phyloP scores from a whole-genome alignment of 768 basidiomycete species.

The Mycena maculata region DNA sequence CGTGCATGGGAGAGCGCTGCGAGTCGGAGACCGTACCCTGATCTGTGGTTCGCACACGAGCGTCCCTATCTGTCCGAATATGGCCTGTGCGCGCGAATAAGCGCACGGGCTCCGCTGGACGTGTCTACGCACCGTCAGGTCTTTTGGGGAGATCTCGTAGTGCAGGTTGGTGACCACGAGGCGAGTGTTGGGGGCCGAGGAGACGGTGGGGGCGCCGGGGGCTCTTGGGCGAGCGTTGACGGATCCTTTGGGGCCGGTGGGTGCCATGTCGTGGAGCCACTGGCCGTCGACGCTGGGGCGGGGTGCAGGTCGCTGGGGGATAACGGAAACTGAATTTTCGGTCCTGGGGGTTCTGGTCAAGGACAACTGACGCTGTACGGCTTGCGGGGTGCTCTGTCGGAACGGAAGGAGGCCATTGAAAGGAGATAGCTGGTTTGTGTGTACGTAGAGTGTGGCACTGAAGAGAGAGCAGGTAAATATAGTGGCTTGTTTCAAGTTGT shows the following conservation, averaged over 20 bases:
- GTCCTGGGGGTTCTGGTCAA: background rate
- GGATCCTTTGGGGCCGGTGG: conserved; percentile 49
- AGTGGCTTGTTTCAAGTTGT: too few species aligned
- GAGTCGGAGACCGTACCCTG: conserved; percentile 86
- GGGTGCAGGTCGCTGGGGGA: conserved; percentile 64
- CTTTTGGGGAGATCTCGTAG: conserved; percentile 91
- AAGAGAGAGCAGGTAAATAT: too few species aligned
- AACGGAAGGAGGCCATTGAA: conserved; percentile 28
- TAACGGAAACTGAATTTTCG: conserved; percentile 12
- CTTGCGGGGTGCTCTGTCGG: conserved; percentile 50
- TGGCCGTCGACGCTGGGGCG: conserved; percentile 67
- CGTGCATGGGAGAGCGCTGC: conserved; percentile 67
- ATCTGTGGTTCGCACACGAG: conserved; percentile 93
- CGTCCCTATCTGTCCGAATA: conserved; percentile 93
- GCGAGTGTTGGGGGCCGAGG: conserved; percentile 58
- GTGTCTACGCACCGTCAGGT: conserved; percentile 75
- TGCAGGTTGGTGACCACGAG: conserved; percentile 89
- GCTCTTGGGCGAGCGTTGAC: conserved; percentile 40
- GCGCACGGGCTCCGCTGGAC: background rate
- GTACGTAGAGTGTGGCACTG: too few species aligned
- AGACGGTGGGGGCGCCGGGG: conserved; percentile 30
- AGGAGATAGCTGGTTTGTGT: background rate
- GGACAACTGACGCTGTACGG: conserved; percentile 54
- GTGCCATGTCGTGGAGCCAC: conserved; percentile 83
- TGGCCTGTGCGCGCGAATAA: conserved; percentile 61